Base-by-base conservation (phyloP, 768 basidiomycete genomes). In the Brasilioporus rufonigricans region DNA sequence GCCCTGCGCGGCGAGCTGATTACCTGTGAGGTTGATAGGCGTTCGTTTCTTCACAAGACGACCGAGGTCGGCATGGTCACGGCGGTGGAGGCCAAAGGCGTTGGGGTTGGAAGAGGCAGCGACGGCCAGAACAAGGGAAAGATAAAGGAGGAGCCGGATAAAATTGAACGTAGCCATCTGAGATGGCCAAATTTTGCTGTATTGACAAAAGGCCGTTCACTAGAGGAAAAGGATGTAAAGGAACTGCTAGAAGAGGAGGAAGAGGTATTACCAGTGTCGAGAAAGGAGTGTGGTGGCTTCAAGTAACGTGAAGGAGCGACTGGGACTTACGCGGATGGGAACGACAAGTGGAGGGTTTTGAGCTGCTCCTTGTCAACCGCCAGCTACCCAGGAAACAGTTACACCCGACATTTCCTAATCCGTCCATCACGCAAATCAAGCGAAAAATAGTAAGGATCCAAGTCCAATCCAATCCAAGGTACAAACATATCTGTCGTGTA, bases 31-130 rank as follows among this genome's bases (percentile, higher is more conserved):
- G 35, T 51, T 44, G 26, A 50, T 2, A 1, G 79, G 75, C 5
- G 74, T 66, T 35, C 89, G 86, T 67, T 87, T 89, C 74, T 78
- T 87, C 61, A 91, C 67, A 68, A 91, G 71, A 63, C 89, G 86
- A 64, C 83, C 81, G 63, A 84, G 71, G 63, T 74, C 74, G 48
- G 62, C 75, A 71, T 87, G 84, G 70, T 80, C 80, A 60, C 82
- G 82, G 48, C 76, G 83, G 33, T 71, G 71, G 7, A 57, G 67
- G 29, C 70, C 72, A 57, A 74, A 71, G 55, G 75, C 67, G 52
- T 78, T 72, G 65, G 81, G 80, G 53, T 80, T 74, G 43, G 77
- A 73, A 57, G 77, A 69, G 60, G 77, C 64, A 49, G 69, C 67
- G 63, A 82, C 64, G 53, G 77, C 73, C 67, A 86, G 69, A 68